A percentile compares a stretch with the other conserved stretches of the same genome.
These are phyloP conservation scores for Vanrija pseudolonga DNA, from an alignment of 1,284 basidiomycete genomes.

Conservation along the genomic window DNA sequence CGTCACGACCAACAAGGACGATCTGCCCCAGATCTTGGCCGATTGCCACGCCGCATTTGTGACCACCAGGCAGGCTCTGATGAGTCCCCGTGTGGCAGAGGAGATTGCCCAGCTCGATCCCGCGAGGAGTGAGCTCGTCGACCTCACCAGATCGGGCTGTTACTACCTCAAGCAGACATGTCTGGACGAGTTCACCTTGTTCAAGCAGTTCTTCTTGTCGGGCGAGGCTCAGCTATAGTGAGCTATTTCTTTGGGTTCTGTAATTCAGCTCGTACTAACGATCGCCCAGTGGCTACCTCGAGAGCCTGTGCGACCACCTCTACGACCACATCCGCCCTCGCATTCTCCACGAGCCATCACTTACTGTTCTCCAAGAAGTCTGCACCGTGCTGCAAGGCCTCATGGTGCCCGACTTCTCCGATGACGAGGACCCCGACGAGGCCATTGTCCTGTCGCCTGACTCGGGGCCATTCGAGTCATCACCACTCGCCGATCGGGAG, in stretches of 20 bases:
- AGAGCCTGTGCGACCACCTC: constrained; percentile 82
- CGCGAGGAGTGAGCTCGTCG: constrained; percentile 71
- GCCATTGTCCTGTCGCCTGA: constrained; percentile 21
- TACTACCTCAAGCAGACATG: constrained; percentile 85
- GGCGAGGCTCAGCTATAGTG: constrained; percentile 82
- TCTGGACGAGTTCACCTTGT: constrained; percentile 79
- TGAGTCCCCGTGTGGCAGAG: constrained; percentile 66
- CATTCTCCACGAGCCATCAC: constrained; percentile 81
- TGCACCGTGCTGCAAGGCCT: constrained; percentile 89
- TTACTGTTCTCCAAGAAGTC: constrained; percentile 82
- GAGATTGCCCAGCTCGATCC: constrained; percentile 81
- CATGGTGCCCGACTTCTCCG: constrained; percentile 71
- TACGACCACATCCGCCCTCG: constrained; percentile 90
- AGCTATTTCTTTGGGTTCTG: constrained; percentile 43
- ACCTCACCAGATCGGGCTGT: constrained; percentile 81
- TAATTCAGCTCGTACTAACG: background rate
- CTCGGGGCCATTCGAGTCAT: constrained; percentile 15
- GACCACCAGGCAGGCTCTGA: constrained; percentile 62
- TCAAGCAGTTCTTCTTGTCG: constrained; percentile 75
- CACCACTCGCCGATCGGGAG: constrained; percentile 4
- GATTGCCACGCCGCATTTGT: constrained; percentile 86
- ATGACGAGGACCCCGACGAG: constrained; percentile 26
- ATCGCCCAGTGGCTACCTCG: constrained; percentile 67
- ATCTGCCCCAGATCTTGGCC: constrained; percentile 67
- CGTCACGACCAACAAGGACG: constrained; percentile 61